phyloP scores from a whole-genome alignment of 495 filamentous ascomycete genomes.

The Neurospora sp. region DNA sequence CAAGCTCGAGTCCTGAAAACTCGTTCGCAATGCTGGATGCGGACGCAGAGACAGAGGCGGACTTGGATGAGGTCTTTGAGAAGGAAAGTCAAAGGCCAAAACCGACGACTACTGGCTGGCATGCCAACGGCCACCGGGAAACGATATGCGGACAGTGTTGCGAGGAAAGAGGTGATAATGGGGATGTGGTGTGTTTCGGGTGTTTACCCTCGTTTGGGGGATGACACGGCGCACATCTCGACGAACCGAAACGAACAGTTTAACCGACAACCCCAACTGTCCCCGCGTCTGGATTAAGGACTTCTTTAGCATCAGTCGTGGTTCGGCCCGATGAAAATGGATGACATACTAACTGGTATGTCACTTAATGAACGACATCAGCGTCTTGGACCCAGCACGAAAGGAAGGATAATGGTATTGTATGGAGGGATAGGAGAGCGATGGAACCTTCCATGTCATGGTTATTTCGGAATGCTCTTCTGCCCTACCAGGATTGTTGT shows the following conservation, averaged over 20 bases:
- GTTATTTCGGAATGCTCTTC: not conserved
- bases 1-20: slow-evolving; percentile 8
- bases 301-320: not conserved
- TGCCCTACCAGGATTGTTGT: not conserved
- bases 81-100: not conserved
- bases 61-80: not conserved
- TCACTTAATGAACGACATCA: not conserved
- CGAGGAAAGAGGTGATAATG: slow-evolving; percentile 33
- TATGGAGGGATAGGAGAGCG: not conserved
- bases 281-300: not conserved
- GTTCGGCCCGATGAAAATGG: not conserved
- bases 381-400: not conserved
- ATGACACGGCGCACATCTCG: slow-evolving; percentile 7
- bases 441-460: not conserved
- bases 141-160: slow-evolving; percentile 39
- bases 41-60: slow-evolving; percentile 8
- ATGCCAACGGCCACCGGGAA: slow-evolving; percentile 25
- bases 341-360: not conserved
- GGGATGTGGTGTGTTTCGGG: slow-evolving; percentile 38
- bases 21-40: slow-evolving; percentile 35
- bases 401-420: not conserved
- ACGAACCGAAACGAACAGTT: not conserved
- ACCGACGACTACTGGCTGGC: slow-evolving; percentile 13
- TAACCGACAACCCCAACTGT: not conserved
- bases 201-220: slow-evolving; percentile 34